phyloP scores from a whole-genome alignment of 805 yeast genomes.

The Yarrowia sp. region DNA sequence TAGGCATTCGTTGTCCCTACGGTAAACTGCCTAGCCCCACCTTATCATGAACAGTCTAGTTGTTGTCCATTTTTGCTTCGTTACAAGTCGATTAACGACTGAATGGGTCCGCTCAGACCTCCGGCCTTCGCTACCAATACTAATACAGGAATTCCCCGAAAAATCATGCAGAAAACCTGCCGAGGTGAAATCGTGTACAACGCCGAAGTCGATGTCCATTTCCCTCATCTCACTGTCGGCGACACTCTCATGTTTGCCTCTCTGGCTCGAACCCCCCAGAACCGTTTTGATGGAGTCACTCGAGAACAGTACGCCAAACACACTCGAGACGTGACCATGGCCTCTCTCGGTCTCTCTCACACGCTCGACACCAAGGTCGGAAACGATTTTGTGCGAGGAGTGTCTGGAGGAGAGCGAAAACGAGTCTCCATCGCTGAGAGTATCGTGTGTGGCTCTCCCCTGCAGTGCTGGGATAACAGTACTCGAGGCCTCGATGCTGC shows the following conservation, averaged over 20 bases:
- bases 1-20: no score
- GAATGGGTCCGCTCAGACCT: not conserved
- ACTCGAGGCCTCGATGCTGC: conserved; percentile 76
- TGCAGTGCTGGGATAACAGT: conserved; percentile 72
- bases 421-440: conserved; percentile 75
- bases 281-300: conserved; percentile 61
- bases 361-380: conserved; percentile 70
- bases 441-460: conserved; percentile 53
- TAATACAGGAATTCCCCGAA: conserved; percentile 52
- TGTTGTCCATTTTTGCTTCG: no score
- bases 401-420: conserved; percentile 76
- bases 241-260: conserved; percentile 71
- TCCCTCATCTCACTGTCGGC: conserved; percentile 71
- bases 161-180: conserved; percentile 59
- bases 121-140: not conserved
- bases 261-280: conserved; percentile 63
- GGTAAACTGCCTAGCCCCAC: no score
- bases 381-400: conserved; percentile 70
- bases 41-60: no score
- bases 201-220: conserved; percentile 72
- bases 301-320: conserved; percentile 63
- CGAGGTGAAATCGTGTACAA: conserved; percentile 77
- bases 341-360: conserved; percentile 59
- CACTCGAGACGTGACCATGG: conserved; percentile 62
- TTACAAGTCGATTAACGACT: no score